phyloP scores from a whole-genome alignment of 805 yeast species.

The Starmerella powellii region DNA sequence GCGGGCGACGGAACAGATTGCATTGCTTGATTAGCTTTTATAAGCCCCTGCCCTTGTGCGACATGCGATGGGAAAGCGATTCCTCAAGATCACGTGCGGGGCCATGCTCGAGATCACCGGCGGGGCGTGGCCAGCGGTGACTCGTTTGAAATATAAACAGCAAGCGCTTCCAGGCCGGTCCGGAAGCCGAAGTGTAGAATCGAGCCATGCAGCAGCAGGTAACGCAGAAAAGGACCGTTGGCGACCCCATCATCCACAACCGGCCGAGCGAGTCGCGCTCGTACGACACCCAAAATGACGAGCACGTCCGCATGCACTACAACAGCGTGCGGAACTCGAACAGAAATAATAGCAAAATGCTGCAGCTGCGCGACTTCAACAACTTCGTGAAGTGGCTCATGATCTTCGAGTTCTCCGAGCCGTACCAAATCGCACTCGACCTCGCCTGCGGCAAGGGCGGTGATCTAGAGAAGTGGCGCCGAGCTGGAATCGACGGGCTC shows the following conservation, averaged over 20 bases:
- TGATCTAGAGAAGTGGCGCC: slow-evolving; percentile 80
- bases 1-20: too few species aligned
- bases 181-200: too few species aligned
- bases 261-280: neutral
- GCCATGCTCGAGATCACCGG: too few species aligned
- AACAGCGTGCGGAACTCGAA: slow-evolving; percentile 68
- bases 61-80: too few species aligned
- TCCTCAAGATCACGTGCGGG: too few species aligned
- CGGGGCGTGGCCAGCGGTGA: too few species aligned
- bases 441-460: slow-evolving; percentile 98
- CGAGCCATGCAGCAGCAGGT: too few species aligned
- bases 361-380: slow-evolving; percentile 76
- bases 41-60: too few species aligned
- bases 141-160: too few species aligned
- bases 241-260: neutral
- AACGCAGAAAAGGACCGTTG: neutral
- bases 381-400: slow-evolving; percentile 82
- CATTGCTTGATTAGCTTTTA: too few species aligned
- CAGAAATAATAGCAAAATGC: slow-evolving; percentile 70
- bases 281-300: slow-evolving; percentile 15
- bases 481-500: slow-evolving; percentile 58
- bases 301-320: slow-evolving; percentile 67
- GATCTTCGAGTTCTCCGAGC: slow-evolving; percentile 53
- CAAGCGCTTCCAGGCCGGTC: too few species aligned
- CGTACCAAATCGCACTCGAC: slow-evolving; percentile 56